Base-by-base conservation (phyloP, 345 rosid species). In the Tarenaya hassleriana region DNA sequence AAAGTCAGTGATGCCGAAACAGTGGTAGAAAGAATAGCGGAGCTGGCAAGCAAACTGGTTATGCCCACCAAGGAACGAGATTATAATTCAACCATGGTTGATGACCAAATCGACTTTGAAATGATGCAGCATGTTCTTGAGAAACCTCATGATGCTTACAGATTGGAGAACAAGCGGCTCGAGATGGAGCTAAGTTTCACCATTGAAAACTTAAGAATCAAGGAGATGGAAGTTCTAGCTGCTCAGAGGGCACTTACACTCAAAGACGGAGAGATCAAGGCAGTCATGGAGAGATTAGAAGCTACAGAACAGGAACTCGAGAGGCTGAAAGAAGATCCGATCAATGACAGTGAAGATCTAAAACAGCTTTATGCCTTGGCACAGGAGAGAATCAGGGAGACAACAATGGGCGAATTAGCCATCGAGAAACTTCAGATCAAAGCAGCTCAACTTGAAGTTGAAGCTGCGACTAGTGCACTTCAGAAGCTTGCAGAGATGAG, bases 401-500 rank as follows among this genome's bases (percentile, higher is more conserved):
- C 56, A 68, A 81, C 71, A 31, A 45, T 76, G 16, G 88, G 91
- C 29, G 83, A 78, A 10, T 56, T 83, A 49, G 91, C 86, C 16
- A 82, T 80, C 43, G 91, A 83, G 78, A 80, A 78, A 70, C 94
- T 86, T 53, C 80, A 90, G 66, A 81, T 82, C 0, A 89, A 90
- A 63, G 88, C 89, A 41, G 86, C 85, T 41, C 75, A 82, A 57
- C 79, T 83, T 34, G 94, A 86, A 71, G 83, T 77, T 14, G 94
- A 83, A 73, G 91, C 94, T 58, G 95, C 94, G 13, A 78, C 77
- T 4, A 53, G 57, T 41, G 92, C 88, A 7, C 73, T 87, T 33
- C 77, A 77, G 50, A 80, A 82, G 55, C 82, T 86, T 17, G 75
- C 78, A 7, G 91, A 75, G 42, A 75, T 84, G 91, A 86, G 94